Evolutionary conservation across 1,139 yeast species (phyloP).

Genomic region (Candida buenavistaensis): DNA sequence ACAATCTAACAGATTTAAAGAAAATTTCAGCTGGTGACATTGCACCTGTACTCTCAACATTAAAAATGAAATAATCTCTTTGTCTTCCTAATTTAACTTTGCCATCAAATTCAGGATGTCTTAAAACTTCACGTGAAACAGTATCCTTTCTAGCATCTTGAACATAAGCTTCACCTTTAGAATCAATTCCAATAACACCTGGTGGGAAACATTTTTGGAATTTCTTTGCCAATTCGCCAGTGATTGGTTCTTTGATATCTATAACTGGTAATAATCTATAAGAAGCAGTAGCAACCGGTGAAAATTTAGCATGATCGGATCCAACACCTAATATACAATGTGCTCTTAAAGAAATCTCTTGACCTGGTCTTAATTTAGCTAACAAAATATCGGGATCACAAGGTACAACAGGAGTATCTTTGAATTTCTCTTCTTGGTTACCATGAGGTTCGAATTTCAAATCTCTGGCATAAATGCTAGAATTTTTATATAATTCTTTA

Average conservation of each 20-base stretch:
- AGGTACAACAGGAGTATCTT: slow-evolving; percentile 69
- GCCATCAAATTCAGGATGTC: slow-evolving; percentile 87
- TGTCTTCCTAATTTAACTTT: slow-evolving; percentile 89
- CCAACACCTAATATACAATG: slow-evolving; percentile 94
- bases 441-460: slow-evolving; percentile 92
- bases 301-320: slow-evolving; percentile 93
- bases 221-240: slow-evolving; percentile 72
- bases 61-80: slow-evolving; percentile 91
- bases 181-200: slow-evolving; percentile 81
- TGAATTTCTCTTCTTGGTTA: slow-evolving; percentile 69
- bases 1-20: slow-evolving; percentile 80
- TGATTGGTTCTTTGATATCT: slow-evolving; percentile 70
- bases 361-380: slow-evolving; percentile 95
- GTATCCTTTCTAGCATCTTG: slow-evolving; percentile 92
- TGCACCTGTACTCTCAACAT: slow-evolving; percentile 93
- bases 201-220: slow-evolving; percentile 90
- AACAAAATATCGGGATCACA: slow-evolving; percentile 85
- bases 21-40: slow-evolving; percentile 96
- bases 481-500: slow-evolving; percentile 75
- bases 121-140: slow-evolving; percentile 91
- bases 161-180: slow-evolving; percentile 65
- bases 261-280: slow-evolving; percentile 93
- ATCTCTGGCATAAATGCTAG: slow-evolving; percentile 86
- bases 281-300: slow-evolving; percentile 97
- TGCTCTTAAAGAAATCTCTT: slow-evolving; percentile 86